phyloP scores from a whole-genome alignment of 805 yeast species.

The Lachancea kluyveri region DNA sequence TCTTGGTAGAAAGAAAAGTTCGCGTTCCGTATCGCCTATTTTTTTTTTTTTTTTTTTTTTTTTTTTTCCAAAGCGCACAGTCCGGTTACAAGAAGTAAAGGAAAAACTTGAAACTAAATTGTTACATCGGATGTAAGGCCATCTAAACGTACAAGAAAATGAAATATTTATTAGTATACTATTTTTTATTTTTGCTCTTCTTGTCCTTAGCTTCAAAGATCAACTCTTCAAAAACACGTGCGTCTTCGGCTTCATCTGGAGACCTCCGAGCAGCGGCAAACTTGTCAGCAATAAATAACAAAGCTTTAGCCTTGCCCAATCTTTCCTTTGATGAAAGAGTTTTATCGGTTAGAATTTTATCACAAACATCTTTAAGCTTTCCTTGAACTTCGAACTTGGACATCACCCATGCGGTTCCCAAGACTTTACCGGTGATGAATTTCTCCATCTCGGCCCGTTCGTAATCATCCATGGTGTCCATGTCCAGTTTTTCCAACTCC shows the following conservation, averaged over 20 bases:
- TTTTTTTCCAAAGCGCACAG: too few species aligned
- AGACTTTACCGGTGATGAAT: slow-evolving; percentile 75
- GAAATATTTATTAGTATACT: too few species aligned
- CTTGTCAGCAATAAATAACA: slow-evolving; percentile 63
- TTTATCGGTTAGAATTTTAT: slow-evolving; percentile 67
- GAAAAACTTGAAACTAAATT: too few species aligned
- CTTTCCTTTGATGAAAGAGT: slow-evolving; percentile 54
- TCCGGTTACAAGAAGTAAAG: too few species aligned
- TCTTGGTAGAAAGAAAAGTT: too few species aligned
- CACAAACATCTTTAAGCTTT: slow-evolving; percentile 77
- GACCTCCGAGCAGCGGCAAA: slow-evolving; percentile 66
- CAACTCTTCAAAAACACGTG: slow-evolving; percentile 82
- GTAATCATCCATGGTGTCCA: slow-evolving; percentile 48
- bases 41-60: too few species aligned
- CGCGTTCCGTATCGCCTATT: too few species aligned
- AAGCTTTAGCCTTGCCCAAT: slow-evolving; percentile 70
- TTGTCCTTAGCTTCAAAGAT: slow-evolving; percentile 77
- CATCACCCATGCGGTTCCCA: slow-evolving; percentile 94
- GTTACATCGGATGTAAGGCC: too few species aligned
- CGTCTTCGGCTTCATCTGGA: slow-evolving; percentile 88
- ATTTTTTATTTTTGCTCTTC: slow-evolving; percentile 44
- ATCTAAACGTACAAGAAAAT: too few species aligned
- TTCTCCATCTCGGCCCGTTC: slow-evolving; percentile 75
- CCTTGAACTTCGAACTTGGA: slow-evolving; percentile 81
- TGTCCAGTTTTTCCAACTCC: slow-evolving; percentile 66